Conservation (phyloP, 2,329 filamentous ascomycete genomes). For the Teratosphaeriaceae sp. region DNA sequence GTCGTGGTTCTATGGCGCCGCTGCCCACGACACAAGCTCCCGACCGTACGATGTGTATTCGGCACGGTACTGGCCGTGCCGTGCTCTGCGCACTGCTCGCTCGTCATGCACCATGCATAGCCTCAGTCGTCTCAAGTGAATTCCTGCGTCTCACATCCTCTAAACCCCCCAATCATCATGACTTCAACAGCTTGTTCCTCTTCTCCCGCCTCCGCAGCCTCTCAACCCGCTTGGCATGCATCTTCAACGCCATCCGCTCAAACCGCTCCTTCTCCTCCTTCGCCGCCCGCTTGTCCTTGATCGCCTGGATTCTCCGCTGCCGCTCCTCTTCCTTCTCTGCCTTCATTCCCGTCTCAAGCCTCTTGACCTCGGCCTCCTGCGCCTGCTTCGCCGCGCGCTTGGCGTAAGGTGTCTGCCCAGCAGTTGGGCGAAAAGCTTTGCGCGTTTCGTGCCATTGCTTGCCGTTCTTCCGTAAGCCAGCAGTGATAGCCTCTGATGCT, state of each 20-base stretch:
- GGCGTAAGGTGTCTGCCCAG: conserved; percentile 71
- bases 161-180: conserved; percentile 30
- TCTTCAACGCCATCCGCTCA: conserved; percentile 91
- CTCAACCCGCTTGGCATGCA: conserved; percentile 94
- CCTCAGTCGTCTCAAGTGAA: too few relatives aligned
- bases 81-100: too few relatives aligned
- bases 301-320: conserved; percentile 68
- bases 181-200: conserved; percentile 71
- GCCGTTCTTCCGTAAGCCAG: conserved; percentile 78
- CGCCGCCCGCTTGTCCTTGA: conserved; percentile 76
- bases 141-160: too few relatives aligned
- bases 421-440: conserved; percentile 75
- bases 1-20: too few relatives aligned
- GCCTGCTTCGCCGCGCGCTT: conserved; percentile 66
- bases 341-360: conserved; percentile 92
- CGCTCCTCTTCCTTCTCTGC: conserved; percentile 88
- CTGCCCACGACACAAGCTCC: too few relatives aligned
- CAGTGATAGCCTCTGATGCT: conserved; percentile 29
- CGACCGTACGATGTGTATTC: too few relatives aligned
- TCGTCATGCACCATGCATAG: too few relatives aligned
- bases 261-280: conserved; percentile 94
- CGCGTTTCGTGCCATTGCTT: conserved; percentile 90
- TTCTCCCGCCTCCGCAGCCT: conserved; percentile 92
- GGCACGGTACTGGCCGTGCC: too few relatives aligned
- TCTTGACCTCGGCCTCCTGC: conserved; percentile 70